Base-by-base conservation (phyloP, 1,284 basidiomycete genomes). In the Termitomyces sp. region DNA sequence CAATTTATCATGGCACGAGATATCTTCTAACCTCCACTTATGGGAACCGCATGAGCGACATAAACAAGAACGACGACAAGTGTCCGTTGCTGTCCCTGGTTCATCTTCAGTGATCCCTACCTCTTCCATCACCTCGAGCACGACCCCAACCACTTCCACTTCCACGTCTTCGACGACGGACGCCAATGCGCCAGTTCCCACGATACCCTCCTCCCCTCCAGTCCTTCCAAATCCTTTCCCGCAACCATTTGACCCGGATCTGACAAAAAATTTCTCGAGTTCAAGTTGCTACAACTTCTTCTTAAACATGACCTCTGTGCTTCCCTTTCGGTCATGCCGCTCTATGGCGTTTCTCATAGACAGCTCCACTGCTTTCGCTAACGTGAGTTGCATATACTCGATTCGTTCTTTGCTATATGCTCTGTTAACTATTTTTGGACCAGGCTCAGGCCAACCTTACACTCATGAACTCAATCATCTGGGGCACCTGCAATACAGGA, bases 401-500 rank as follows among this genome's bases (percentile, higher is more conserved):
- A 26, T 26, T 8, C 8, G 42, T 42, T 46, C 13, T 21, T 9
- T 30, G 18, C 21, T 48, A 39, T 55, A 39, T 14, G 11, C 10
- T n/a, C 40, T 4, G 18, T 42, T n/a, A 21, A 43, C 18, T 24
- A 31, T 7, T 19, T n/a, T 8, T 46, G 13, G 26, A 7, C 21
- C 67, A 89, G 85, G 77, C 80, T 14, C 81, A 89, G 61, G 65
- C 67, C 1, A 83, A 91, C 66, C 67, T 84, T 44, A 78, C 81
- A 0, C 66, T 73, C 34, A 72, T 91, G 58, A 92, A 91, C 62
- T 65, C 72, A 3, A 72, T 91, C 33, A 61, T 93, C 7, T 89
- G 84, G 83, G 87, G 86, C 3, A 89, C 84, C 0, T 90, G 87
- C 66, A 87, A 87, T 62, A 86, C 86, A 7, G 69, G 63, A n/a